Percentiles rank a stretch among this genome's conserved stretches.
Conservation (phyloP, 331 rosid species). For the Pyrus hybrid region DNA sequence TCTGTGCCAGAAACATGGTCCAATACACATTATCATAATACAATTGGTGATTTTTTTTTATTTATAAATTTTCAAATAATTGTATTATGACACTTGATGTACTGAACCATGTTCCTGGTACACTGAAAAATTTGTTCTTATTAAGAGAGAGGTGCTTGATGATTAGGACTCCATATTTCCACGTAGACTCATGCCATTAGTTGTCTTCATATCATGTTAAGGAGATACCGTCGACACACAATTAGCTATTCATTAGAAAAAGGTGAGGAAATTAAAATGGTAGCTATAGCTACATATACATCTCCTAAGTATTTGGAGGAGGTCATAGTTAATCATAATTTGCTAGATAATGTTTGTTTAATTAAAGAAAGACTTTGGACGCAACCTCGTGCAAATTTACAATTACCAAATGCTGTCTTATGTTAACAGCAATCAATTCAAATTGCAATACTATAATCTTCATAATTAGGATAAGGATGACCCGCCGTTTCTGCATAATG, state of each 20-base stretch:
- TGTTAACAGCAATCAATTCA: not conserved
- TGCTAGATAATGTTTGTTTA: not conserved
- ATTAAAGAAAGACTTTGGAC: not conserved
- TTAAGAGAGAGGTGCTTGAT: not conserved
- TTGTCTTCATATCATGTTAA: not conserved
- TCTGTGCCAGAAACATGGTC: fast-evolving
- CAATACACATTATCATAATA: too few species aligned
- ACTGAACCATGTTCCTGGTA: too few species aligned
- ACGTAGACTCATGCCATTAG: not conserved
- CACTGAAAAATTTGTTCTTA: too few species aligned
- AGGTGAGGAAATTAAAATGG: not conserved
- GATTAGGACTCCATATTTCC: not conserved
- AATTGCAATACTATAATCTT: not conserved
- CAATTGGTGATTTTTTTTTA: too few species aligned
- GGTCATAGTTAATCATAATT: not conserved
- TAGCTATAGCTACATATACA: not conserved
- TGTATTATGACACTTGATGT: too few species aligned
- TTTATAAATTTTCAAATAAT: too few species aligned
- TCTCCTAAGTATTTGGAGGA: not conserved
- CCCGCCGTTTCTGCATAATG: not conserved
- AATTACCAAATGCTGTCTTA: not conserved
- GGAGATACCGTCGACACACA: not conserved
- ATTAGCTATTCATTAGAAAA: not conserved
- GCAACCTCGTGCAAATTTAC: slow-evolving; percentile 3
- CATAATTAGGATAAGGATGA: slow-evolving; percentile 1